Evolutionary conservation across 2,329 filamentous ascomycete genomes (phyloP).

Genomic region (Diplodia corticola): DNA sequence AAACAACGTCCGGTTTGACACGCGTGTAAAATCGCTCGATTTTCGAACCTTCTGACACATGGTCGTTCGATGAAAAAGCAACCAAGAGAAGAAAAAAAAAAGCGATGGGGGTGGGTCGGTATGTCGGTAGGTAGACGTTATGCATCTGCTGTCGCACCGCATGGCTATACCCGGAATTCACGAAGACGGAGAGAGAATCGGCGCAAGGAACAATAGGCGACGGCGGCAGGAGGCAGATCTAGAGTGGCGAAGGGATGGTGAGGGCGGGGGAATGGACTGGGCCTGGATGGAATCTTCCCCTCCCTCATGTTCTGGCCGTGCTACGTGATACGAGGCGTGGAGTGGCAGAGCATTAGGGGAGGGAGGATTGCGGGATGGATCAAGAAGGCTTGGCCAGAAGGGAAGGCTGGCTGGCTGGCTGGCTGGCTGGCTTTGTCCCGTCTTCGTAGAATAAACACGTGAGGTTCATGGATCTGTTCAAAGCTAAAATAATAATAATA

Average conservation of each 20-base stretch:
- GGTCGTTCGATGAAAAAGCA: too few species aligned
- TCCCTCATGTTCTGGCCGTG: background rate
- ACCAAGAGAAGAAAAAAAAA: too few species aligned
- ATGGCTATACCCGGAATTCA: background rate
- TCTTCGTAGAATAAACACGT: background rate
- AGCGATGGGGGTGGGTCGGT: too few species aligned
- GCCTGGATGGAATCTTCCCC: background rate
- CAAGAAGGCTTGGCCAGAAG: background rate
- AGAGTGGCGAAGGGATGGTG: background rate
- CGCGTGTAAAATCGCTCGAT: too few species aligned
- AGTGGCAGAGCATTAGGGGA: background rate
- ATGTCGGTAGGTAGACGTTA: too few species aligned
- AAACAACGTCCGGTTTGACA: too few species aligned
- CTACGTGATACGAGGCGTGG: background rate
- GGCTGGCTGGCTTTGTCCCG: background rate
- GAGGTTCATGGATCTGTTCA: too few species aligned
- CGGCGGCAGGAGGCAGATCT: background rate
- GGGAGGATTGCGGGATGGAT: background rate
- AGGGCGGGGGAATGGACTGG: background rate
- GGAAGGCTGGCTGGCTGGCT: too few species aligned
- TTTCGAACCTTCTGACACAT: too few species aligned
- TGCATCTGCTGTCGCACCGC: background rate
- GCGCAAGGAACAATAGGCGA: background rate
- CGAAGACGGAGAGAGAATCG: background rate
- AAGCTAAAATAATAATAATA: too few species aligned